Evolutionary conservation across 441 rosid genomes (phyloP).

Genomic region (Adansonia gregorii): DNA sequence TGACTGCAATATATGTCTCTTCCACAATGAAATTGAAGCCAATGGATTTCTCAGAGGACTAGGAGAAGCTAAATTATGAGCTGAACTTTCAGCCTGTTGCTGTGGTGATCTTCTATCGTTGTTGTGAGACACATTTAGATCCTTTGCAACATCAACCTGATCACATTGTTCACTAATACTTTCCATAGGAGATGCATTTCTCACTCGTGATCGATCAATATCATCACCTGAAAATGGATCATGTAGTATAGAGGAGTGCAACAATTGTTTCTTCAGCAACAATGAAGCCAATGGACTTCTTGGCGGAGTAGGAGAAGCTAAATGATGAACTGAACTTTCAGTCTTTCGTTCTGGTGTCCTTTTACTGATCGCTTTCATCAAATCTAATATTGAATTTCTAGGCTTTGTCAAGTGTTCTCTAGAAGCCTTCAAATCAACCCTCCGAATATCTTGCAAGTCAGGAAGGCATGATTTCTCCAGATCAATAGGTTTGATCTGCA

Average conservation of each 20-base stretch:
- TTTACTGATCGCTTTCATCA: slow-evolving; percentile 42
- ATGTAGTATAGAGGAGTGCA: slow-evolving; percentile 32
- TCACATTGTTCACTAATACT: slow-evolving; percentile 28
- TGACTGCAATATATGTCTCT: slow-evolving; percentile 43
- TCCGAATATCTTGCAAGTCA: slow-evolving; percentile 52
- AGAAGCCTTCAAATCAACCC: slow-evolving; percentile 52
- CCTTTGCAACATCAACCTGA: slow-evolving; percentile 37
- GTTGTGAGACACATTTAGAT: slow-evolving; percentile 20
- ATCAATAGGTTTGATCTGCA: slow-evolving; percentile 63
- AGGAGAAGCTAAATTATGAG: slow-evolving; percentile 39
- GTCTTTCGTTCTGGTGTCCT: slow-evolving; percentile 23
- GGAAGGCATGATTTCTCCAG: slow-evolving; percentile 57
- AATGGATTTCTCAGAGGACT: slow-evolving; percentile 54
- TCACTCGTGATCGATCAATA: slow-evolving; percentile 32
- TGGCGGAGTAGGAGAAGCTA: slow-evolving; percentile 47
- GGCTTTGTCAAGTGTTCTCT: slow-evolving; percentile 42
- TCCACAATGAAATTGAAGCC: slow-evolving; percentile 45
- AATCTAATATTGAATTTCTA: slow-evolving; percentile 53
- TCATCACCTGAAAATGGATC: slow-evolving; percentile 54
- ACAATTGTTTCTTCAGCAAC: slow-evolving; percentile 46
- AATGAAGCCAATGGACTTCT: slow-evolving; percentile 53
- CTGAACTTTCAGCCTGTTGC: slow-evolving; percentile 26
- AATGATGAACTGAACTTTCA: slow-evolving; percentile 21
- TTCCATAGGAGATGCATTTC: slow-evolving; percentile 30
- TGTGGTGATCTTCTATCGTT: not conserved